Evolutionary conservation across 2,329 filamentous ascomycete species (phyloP).

Genomic region (Diplodia scrobiculata): DNA sequence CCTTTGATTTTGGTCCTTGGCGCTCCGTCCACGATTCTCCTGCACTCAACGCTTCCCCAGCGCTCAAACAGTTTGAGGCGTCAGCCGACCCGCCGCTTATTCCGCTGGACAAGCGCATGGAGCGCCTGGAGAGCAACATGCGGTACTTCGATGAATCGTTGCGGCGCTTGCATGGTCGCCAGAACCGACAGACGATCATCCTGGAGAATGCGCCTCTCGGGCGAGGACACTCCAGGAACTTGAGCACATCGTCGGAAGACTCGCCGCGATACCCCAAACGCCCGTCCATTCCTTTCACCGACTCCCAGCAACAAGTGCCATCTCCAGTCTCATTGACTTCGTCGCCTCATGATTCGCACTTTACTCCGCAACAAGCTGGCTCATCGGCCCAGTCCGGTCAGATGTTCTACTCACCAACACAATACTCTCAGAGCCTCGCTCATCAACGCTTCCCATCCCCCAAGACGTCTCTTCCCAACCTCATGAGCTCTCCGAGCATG

Average conservation of each 20-base stretch:
- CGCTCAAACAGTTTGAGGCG: conserved; percentile 12
- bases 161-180: conserved; percentile 40
- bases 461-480: conserved; percentile 19
- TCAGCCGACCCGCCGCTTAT: conserved; percentile 32
- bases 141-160: conserved; percentile 39
- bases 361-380: background rate
- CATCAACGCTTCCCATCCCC: conserved; percentile 7
- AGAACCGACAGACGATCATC: conserved; percentile 45
- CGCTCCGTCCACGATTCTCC: conserved; percentile 32
- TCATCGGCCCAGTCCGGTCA: background rate
- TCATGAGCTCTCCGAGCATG: conserved; percentile 17
- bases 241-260: conserved; percentile 35
- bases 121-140: conserved; percentile 39
- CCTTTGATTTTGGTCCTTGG: conserved; percentile 45
- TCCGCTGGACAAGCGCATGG: conserved; percentile 42
- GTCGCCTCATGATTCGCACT: conserved; percentile 13
- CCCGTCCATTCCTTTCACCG: conserved; percentile 25
- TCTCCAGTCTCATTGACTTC: conserved; percentile 17
- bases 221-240: conserved; percentile 37
- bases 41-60: conserved; percentile 20
- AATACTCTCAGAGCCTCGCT: background rate
- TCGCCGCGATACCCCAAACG: conserved; percentile 14
- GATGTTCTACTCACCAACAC: background rate
- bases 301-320: conserved; percentile 13
- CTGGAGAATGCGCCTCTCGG: conserved; percentile 44